A percentile compares a stretch with the other conserved stretches of the same genome.
phyloP scores from a whole-genome alignment of 169 alveolate genomes.

The Perkinsus olseni region DNA sequence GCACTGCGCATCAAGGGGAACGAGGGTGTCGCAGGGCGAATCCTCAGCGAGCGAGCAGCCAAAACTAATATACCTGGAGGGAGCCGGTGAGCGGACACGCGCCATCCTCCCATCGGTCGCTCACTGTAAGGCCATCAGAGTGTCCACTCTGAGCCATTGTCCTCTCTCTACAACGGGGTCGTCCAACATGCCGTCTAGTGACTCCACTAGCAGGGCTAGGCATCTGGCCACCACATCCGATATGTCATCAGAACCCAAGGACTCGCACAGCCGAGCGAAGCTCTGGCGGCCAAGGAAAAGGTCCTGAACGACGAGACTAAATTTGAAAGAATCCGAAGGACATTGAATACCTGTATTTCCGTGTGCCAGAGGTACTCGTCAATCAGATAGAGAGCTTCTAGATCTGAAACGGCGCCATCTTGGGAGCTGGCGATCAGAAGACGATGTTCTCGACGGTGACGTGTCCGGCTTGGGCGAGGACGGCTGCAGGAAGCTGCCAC shows the following conservation, averaged over 20 bases:
- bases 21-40: not conserved
- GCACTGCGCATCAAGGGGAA: not conserved
- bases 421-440: not conserved
- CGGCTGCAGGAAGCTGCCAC: not conserved
- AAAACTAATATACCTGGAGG: not conserved
- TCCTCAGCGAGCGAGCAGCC: not conserved
- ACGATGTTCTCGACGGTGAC: not conserved
- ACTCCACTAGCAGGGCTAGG: not conserved
- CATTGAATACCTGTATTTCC: not conserved
- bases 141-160: not conserved
- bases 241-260: not conserved
- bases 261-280: not conserved
- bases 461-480: not conserved
- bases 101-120: not conserved
- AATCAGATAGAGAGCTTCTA: not conserved
- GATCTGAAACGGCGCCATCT: not conserved
- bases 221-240: not conserved
- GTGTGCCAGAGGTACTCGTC: not conserved
- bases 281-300: not conserved
- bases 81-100: not conserved
- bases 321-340: not conserved
- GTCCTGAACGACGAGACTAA: not conserved
- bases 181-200: not conserved
- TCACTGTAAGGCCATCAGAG: not conserved
- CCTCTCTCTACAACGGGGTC: not conserved